Conservation (phyloP, 2,329 filamentous ascomycete genomes). For the Venturia aucupariae region DNA sequence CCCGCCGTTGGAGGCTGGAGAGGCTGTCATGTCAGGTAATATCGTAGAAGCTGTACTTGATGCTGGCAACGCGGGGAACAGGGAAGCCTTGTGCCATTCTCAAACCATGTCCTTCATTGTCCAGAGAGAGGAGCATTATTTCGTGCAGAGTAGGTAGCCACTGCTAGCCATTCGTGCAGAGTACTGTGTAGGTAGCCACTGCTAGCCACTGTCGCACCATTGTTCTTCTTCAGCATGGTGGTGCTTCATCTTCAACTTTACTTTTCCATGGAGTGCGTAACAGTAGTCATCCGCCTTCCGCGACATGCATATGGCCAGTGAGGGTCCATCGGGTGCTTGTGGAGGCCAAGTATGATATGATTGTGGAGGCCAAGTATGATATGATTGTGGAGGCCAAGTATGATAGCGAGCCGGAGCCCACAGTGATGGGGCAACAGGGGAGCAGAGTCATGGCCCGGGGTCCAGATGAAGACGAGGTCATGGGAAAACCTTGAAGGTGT, state of each 20-base stretch:
- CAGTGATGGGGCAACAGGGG: neutral
- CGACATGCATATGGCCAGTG: neutral
- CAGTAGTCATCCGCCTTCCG: neutral
- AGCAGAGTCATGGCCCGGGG: conserved; percentile 2
- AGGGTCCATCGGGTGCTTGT: too few species aligned
- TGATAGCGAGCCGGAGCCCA: neutral
- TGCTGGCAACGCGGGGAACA: neutral
- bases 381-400: neutral
- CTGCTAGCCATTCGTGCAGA: too few species aligned
- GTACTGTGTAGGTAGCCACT: too few species aligned
- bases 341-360: neutral
- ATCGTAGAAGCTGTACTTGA: neutral
- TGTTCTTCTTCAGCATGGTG: neutral
- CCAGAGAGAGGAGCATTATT: too few species aligned
- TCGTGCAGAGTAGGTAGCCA: too few species aligned
- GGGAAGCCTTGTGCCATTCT: neutral
- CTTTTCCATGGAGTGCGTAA: neutral
- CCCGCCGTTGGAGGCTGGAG: neutral
- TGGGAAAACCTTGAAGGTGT: too few species aligned
- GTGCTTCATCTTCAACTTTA: neutral
- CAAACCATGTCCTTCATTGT: neutral
- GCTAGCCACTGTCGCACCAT: neutral
- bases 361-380: neutral
- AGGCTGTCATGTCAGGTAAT: neutral
- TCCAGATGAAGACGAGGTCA: neutral